A percentile compares a stretch with the other conserved stretches of the same genome.
These are phyloP conservation scores for Jaenimonas drosophilae DNA, from an alignment of 208 protist species.

Conservation along the genomic window DNA sequence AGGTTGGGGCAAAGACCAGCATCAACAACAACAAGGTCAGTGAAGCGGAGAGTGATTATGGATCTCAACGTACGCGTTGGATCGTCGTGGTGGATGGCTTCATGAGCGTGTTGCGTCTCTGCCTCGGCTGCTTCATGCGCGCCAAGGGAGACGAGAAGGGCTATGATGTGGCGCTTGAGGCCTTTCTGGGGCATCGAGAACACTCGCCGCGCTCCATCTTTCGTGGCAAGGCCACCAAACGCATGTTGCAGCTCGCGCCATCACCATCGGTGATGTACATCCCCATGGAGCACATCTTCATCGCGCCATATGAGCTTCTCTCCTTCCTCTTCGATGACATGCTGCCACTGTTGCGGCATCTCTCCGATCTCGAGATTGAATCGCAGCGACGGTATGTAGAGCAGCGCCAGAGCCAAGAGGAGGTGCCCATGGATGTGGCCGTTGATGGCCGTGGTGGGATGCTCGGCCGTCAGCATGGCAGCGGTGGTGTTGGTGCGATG, in stretches of 20 bases:
- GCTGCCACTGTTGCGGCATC: constrained; percentile 47
- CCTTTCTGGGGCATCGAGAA: constrained; percentile 55
- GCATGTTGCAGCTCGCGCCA: constrained; percentile 71
- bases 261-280: constrained; percentile 32
- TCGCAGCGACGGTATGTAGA: constrained; percentile 55
- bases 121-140: constrained; percentile 47
- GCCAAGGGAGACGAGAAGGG: constrained; percentile 54
- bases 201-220: constrained; percentile 9
- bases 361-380: constrained; percentile 62
- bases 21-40: constrained; percentile 1
- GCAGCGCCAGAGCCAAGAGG: constrained; percentile 32
- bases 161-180: constrained; percentile 60
- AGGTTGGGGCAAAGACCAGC: no score
- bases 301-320: constrained; percentile 69
- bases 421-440: neutral
- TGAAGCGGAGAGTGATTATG: neutral
- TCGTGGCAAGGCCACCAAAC: constrained; percentile 64
- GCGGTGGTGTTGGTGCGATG: neutral
- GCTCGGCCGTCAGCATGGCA: constrained; percentile 7
- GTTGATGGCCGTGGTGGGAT: neutral
- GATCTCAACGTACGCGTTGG: constrained; percentile 14
- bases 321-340: constrained; percentile 83
- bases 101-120: constrained; percentile 53
- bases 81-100: constrained; percentile 46
- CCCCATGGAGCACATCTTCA: constrained; percentile 46